Evolutionary conservation across 805 yeast species (phyloP).

Genomic region (Priceomyces medius): DNA sequence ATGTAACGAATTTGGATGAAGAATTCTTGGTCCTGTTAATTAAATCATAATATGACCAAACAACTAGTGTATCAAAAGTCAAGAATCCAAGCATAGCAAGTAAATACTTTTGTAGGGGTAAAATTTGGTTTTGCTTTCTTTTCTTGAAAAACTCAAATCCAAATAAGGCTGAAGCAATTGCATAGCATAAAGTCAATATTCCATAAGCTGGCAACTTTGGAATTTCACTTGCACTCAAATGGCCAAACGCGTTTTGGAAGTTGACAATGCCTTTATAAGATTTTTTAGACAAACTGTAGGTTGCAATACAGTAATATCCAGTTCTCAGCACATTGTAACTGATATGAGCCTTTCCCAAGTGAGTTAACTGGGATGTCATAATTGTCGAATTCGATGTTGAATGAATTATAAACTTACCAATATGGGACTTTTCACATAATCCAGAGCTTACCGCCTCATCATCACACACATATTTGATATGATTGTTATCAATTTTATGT

Average conservation of each 20-base stretch:
- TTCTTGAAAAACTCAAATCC: slow-evolving; percentile 82
- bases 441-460: slow-evolving; percentile 54
- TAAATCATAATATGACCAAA: slow-evolving; percentile 90
- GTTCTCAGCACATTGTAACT: slow-evolving; percentile 68
- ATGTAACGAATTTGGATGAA: slow-evolving; percentile 58
- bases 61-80: slow-evolving; percentile 78
- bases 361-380: slow-evolving; percentile 52
- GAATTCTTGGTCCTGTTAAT: slow-evolving; percentile 57
- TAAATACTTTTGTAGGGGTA: slow-evolving; percentile 88
- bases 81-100: slow-evolving; percentile 82
- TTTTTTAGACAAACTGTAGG: slow-evolving; percentile 45
- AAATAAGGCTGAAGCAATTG: slow-evolving; percentile 77
- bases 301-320: slow-evolving; percentile 90
- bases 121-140: slow-evolving; percentile 68
- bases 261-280: slow-evolving; percentile 66
- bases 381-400: slow-evolving; percentile 52
- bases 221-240: slow-evolving; percentile 83
- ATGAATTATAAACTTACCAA: slow-evolving; percentile 62
- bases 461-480: slow-evolving; percentile 66
- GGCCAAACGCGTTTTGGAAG: slow-evolving; percentile 91
- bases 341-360: slow-evolving; percentile 58
- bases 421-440: slow-evolving; percentile 52
- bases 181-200: slow-evolving; percentile 76
- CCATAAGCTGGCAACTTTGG: slow-evolving; percentile 92
- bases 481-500: slow-evolving; percentile 35